These are phyloP conservation scores for Recurvomyces mirabilis DNA, from an alignment of 495 filamentous ascomycete genomes.

Conservation along the genomic window DNA sequence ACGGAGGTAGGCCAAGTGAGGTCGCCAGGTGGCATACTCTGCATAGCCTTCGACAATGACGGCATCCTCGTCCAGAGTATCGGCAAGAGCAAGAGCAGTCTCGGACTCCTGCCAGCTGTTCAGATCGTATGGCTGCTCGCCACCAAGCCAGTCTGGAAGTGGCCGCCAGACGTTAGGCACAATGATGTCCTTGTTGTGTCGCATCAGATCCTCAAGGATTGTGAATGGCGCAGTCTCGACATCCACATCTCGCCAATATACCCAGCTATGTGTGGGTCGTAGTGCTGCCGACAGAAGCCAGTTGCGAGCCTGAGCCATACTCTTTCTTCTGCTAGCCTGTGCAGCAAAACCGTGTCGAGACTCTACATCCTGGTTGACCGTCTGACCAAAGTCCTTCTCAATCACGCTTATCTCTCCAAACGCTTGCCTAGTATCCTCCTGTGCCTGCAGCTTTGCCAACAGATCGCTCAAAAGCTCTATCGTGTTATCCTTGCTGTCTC, in stretches of 20 bases:
- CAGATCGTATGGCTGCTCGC: slow-evolving; percentile 96
- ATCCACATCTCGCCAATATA: slow-evolving; percentile 98
- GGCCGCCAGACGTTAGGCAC: slow-evolving; percentile 99
- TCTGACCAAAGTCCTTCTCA: slow-evolving; percentile 98
- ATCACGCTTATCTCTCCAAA: slow-evolving; percentile 97
- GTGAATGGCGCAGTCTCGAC: slow-evolving; percentile 94
- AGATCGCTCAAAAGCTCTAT: slow-evolving; percentile 60
- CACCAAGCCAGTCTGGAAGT: slow-evolving; percentile 95
- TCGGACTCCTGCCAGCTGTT: slow-evolving; percentile 99
- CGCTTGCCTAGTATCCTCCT: slow-evolving; percentile 61
- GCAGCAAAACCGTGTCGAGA: slow-evolving; percentile 96
- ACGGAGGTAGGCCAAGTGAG: slow-evolving; percentile 91
- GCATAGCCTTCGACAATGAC: slow-evolving; percentile 99
- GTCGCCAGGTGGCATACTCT: slow-evolving; percentile 97
- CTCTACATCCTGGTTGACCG: slow-evolving; percentile 95
- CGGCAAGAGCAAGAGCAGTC: slow-evolving; percentile 84
- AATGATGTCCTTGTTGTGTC: slow-evolving; percentile 97
- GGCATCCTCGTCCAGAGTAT: slow-evolving; percentile 93
- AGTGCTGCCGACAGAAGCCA: slow-evolving; percentile 93
- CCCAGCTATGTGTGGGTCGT: slow-evolving; percentile 93
- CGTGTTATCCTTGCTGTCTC: slow-evolving; percentile 91
- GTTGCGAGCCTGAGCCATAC: slow-evolving; percentile 97
- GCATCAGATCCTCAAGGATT: slow-evolving; percentile 95
- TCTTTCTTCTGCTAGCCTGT: slow-evolving; percentile 82
- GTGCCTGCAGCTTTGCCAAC: slow-evolving; percentile 69